These are phyloP conservation scores for Scutellaria baicalensis DNA, from an alignment of 257 asterid species.

Conservation along the genomic window DNA sequence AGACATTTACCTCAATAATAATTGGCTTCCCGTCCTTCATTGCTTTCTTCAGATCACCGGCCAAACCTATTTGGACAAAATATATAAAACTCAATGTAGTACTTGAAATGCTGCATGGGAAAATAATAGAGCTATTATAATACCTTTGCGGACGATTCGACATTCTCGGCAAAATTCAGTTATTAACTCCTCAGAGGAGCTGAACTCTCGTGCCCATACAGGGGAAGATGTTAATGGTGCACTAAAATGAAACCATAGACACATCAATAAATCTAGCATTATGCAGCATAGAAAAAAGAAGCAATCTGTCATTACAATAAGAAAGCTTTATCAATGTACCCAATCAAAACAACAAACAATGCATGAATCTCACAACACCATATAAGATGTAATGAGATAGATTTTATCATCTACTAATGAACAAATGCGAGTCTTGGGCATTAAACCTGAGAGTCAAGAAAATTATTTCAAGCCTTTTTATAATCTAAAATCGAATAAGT, in stretches of 20 bases:
- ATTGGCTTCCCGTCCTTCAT: slow-evolving; percentile 99
- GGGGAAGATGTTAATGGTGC: slow-evolving; percentile 93
- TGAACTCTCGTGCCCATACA: slow-evolving; percentile 92
- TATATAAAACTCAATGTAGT: background rate
- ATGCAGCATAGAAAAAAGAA: background rate
- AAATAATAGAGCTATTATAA: background rate
- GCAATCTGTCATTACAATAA: background rate
- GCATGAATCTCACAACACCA: slow-evolving; percentile 2
- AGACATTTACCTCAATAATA: slow-evolving; percentile 71
- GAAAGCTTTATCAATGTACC: background rate
- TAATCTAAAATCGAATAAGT: slow-evolving; percentile 5
- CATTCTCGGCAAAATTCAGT: slow-evolving; percentile 98
- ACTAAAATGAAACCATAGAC: slow-evolving; percentile 38
- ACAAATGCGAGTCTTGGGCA: background rate
- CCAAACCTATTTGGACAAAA: slow-evolving; percentile 57
- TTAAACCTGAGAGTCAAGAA: background rate
- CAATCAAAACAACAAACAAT: background rate
- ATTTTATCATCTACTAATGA: background rate
- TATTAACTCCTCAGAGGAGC: slow-evolving; percentile 82
- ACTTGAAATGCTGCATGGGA: slow-evolving; percentile 10
- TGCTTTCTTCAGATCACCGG: slow-evolving; percentile 97
- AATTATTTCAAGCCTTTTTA: background rate
- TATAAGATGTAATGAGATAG: background rate
- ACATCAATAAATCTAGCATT: slow-evolving; percentile 13
- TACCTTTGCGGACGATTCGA: slow-evolving; percentile 97